phyloP scores from a whole-genome alignment of 2,329 filamentous ascomycete species.

The Delphinella strobiligena region DNA sequence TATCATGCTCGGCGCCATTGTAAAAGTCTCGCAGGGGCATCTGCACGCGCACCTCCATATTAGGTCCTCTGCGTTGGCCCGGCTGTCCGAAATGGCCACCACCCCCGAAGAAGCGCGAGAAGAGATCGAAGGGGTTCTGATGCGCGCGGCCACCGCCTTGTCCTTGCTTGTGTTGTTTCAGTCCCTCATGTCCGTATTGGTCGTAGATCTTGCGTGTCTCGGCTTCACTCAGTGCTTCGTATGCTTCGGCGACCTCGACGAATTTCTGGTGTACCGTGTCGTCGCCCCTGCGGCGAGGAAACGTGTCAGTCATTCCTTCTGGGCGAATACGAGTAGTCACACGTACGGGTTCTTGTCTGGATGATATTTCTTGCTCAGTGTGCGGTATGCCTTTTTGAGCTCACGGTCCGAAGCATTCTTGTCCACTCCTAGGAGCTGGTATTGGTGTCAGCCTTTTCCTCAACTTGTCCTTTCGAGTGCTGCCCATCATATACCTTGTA shows the following conservation, averaged over 20 bases:
- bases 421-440: constrained; percentile 65
- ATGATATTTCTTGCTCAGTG: constrained; percentile 88
- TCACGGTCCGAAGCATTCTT: constrained; percentile 72
- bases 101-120: constrained; percentile 92
- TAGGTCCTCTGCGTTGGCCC: constrained; percentile 67
- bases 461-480: too few species aligned
- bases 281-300: constrained; percentile 49
- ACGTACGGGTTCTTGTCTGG: constrained; percentile 94
- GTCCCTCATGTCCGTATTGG: constrained; percentile 80
- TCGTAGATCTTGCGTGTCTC: constrained; percentile 85
- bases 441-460: constrained; percentile 8
- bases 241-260: constrained; percentile 86
- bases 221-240: constrained; percentile 74
- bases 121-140: constrained; percentile 90
- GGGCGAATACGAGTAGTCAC: not conserved
- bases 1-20: constrained; percentile 74
- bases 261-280: constrained; percentile 77
- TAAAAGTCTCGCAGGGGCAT: constrained; percentile 86
- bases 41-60: constrained; percentile 75
- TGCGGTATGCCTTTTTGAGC: constrained; percentile 86
- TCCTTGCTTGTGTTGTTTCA: constrained; percentile 66
- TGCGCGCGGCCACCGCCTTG: constrained; percentile 46
- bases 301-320: constrained; percentile 1
- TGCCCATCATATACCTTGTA: constrained; percentile 66
- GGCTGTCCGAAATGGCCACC: constrained; percentile 68